A percentile compares a stretch with the other conserved stretches of the same genome.
Evolutionary conservation across 495 filamentous ascomycete species (phyloP).

Genomic region (Annulohypoxylon moriforme): DNA sequence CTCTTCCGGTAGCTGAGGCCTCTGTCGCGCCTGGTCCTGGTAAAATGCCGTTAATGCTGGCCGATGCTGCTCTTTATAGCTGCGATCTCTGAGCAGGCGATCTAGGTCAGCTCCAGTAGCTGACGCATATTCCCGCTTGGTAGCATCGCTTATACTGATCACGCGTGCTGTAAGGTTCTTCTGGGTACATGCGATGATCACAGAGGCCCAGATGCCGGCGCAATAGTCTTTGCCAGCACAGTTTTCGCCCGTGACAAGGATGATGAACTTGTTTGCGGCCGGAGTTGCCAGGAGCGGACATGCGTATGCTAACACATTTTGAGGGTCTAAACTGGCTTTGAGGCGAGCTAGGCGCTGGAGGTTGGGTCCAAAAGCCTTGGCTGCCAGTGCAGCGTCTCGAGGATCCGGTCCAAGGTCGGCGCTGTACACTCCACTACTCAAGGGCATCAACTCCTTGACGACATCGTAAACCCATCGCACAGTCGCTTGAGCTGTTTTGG

Average conservation of each 20-base stretch:
- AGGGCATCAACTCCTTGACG: slow-evolving; percentile 59
- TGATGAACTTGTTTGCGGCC: slow-evolving; percentile 63
- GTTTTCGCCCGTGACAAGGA: slow-evolving; percentile 70
- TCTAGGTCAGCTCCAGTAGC: slow-evolving; percentile 62
- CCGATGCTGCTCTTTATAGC: slow-evolving; percentile 72
- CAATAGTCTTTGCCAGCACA: slow-evolving; percentile 72
- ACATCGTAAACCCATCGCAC: slow-evolving; percentile 69
- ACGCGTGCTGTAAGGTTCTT: slow-evolving; percentile 55
- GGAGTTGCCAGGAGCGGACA: slow-evolving; percentile 66
- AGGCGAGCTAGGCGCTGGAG: slow-evolving; percentile 62
- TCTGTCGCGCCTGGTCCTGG: slow-evolving; percentile 58
- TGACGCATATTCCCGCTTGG: slow-evolving; percentile 68
- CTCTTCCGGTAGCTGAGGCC: slow-evolving; percentile 64
- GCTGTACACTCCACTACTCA: slow-evolving; percentile 66
- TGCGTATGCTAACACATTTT: slow-evolving; percentile 64
- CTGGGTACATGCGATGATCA: slow-evolving; percentile 47
- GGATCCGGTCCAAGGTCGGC: slow-evolving; percentile 74
- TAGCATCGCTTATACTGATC: slow-evolving; percentile 70
- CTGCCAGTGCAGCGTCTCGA: slow-evolving; percentile 63
- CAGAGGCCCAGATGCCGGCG: slow-evolving; percentile 64
- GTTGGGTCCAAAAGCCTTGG: slow-evolving; percentile 69
- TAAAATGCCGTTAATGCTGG: slow-evolving; percentile 65
- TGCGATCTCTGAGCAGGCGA: slow-evolving; percentile 64
- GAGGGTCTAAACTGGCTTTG: slow-evolving; percentile 64
- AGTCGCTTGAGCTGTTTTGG: slow-evolving; percentile 55